These are phyloP conservation scores for Bruguiera gymnorhiza DNA, from an alignment of 345 rosid species.

Conservation along the genomic window DNA sequence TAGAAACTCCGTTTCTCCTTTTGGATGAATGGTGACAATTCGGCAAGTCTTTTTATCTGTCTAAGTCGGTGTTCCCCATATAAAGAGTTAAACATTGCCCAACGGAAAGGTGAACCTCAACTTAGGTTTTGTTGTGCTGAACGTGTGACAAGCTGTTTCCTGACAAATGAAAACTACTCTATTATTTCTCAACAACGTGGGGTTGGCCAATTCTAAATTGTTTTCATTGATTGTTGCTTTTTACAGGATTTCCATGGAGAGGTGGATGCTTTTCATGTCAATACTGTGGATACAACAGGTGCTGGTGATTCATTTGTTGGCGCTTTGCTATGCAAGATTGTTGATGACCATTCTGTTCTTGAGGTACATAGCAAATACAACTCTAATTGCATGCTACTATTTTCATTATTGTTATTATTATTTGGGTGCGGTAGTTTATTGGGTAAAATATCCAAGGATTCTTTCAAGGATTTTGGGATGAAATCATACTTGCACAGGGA, in stretches of 20 bases:
- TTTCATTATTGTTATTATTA: neutral
- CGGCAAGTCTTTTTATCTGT: too few species aligned
- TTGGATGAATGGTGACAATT: too few species aligned
- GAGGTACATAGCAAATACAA: constrained; percentile 43
- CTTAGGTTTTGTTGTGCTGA: neutral
- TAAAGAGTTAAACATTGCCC: too few species aligned
- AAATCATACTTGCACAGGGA: too few species aligned
- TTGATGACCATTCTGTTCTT: constrained; percentile 59
- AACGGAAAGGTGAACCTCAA: neutral
- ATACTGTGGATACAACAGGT: constrained; percentile 85
- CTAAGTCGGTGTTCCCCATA: too few species aligned
- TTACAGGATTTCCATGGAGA: constrained; percentile 68
- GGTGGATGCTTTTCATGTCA: constrained; percentile 75
- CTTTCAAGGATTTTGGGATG: too few species aligned
- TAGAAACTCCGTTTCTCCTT: too few species aligned
- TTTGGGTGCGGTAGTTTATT: too few species aligned
- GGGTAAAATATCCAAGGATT: too few species aligned
- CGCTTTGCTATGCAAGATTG: constrained; percentile 75
- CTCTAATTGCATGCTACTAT: neutral
- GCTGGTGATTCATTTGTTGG: constrained; percentile 97
- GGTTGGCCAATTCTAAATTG: neutral
- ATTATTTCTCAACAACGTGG: neutral
- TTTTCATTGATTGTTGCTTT: constrained; percentile 1
- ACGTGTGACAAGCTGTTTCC: neutral
- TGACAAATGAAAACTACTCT: neutral